These are phyloP conservation scores for Agaricales sp. DNA, from an alignment of 1,284 basidiomycete species.

Conservation along the genomic window DNA sequence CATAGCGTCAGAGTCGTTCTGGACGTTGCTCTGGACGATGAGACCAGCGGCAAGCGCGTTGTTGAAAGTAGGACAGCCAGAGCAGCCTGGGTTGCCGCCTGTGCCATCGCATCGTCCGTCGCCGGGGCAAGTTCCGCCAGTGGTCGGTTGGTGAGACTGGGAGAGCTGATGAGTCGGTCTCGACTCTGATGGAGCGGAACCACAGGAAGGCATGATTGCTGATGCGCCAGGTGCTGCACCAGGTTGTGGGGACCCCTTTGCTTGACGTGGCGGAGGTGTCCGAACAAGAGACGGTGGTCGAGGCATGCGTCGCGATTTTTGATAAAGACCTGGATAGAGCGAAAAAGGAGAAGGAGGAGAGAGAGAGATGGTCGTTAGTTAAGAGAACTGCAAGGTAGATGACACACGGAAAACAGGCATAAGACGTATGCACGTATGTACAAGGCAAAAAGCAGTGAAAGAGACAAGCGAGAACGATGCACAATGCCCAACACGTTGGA, in stretches of 20 bases:
- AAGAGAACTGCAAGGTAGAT: constrained; percentile 10
- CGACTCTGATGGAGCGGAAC: constrained; percentile 14
- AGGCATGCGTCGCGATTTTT: constrained; percentile 54
- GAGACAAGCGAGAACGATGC: background rate
- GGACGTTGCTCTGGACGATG: constrained; percentile 10
- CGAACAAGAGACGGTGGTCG: constrained; percentile 35
- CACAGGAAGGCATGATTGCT: constrained; percentile 15
- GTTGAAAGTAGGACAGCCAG: constrained; percentile 92
- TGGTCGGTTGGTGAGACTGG: constrained; percentile 17
- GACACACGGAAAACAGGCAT: no score
- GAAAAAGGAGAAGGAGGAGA: constrained; percentile 10
- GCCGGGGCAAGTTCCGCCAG: constrained; percentile 81
- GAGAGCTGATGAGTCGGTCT: constrained; percentile 19
- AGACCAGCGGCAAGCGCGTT: constrained; percentile 43
- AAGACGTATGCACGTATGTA: no score
- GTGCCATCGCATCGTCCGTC: constrained; percentile 94
- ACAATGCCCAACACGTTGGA: constrained; percentile 13
- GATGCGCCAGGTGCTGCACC: constrained; percentile 7
- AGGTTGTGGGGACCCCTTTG: constrained; percentile 22
- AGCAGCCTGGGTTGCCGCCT: constrained; percentile 83
- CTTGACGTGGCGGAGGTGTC: constrained; percentile 18
- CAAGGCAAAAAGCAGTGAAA: constrained; percentile 13
- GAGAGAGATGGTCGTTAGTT: constrained; percentile 13
- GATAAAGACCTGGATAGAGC: constrained; percentile 46
- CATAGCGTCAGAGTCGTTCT: no score